Evolutionary conservation across 2,329 filamentous ascomycete species (phyloP), one percentile per base, ranked within the genome.

Genomic region (Aphanocladium album): DNA sequence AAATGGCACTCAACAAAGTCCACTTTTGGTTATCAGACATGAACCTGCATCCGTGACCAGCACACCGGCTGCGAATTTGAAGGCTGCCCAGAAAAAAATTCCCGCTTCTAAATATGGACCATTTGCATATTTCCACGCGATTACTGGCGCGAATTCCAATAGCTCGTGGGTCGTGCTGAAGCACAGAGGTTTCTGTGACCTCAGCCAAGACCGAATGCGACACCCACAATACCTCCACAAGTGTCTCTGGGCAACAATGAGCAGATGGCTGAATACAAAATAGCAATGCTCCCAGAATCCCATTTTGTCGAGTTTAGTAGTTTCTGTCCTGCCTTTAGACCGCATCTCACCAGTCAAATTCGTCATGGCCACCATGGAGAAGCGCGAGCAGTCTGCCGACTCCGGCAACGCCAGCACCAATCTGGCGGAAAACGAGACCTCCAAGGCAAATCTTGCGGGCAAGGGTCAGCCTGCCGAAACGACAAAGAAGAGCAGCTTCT

Each of bases 111-210:
- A 57, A 41, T 30, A 50, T 43, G 56, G 56, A 23, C 7, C 46
- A 33, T 33, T n/a, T 21, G 7, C 5, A 21, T 7, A 21, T 43
- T 23, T 14, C 12, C 7, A 33, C 17, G 1, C 41, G 25, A 23
- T 43, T 6, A 51, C 25, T 58, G 56, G 46, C 35, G 35, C 35
- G 21, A 2, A 2, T 6, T 43, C 46, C 16, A 17, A 41, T 17
- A 17, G 30, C 2, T 57, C 47, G n/a, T 45, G 57, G 57, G 57
- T 25, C 57, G 4, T 19, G 2, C 17, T 35, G 23, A 5, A 46
- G 47, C 49, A 55, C n/a, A 56, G 50, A 50, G 7, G n/a, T 14
- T 23, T 39, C 37, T 17, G 58, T 60, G 58, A 60, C 58, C 58
- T 60, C 41, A 55, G 58, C 58, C 58, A 60, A 60, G 58, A 43